Evolutionary conservation across 352 stramenopile species (phyloP), one percentile per base, ranked within the genome.

Genomic region (Globisporangium camurandrum): DNA sequence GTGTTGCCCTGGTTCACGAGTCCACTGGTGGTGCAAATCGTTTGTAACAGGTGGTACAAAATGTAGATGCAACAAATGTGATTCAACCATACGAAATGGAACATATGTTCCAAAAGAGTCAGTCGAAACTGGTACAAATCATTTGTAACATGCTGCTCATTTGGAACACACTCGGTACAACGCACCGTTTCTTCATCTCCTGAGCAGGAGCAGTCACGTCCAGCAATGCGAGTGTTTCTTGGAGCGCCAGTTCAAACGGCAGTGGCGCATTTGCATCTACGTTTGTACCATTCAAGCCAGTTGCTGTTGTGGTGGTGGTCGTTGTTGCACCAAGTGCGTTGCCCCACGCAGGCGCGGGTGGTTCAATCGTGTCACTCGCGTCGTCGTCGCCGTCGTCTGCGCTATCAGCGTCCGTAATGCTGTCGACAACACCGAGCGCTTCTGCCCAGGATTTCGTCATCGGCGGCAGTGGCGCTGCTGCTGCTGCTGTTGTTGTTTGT

Each of bases 1-100:
- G 82, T 93, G 49, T 93, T 93, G 60, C 82, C 82, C 50, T 93
- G 82, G 51, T 93, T 93, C 58, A 90, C 57, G 12, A 93, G 63
- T 1, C 82, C 82, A 52, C 75, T 88, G 34, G 17, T 57, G 19
- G 43, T 22, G 6, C 20, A 16, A 30, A 37, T 26, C 45, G 2
- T 7, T 9, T 20, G n/a, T n/a, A n/a, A n/a, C n/a, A n/a, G n/a
- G n/a, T n/a, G n/a, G n/a, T n/a, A n/a, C n/a, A n/a, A n/a, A n/a
- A n/a, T n/a, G n/a, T n/a, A n/a, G n/a, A n/a, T n/a, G n/a, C n/a
- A n/a, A n/a, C n/a, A n/a, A n/a, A n/a, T n/a, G n/a, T n/a, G n/a
- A n/a, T n/a, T n/a, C n/a, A n/a, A n/a, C n/a, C n/a, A n/a, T n/a
- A n/a, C n/a, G n/a, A n/a, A n/a, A n/a, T n/a, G n/a, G n/a, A n/a